Percentiles rank a stretch among this genome's conserved stretches.
Evolutionary conservation across 129 eudicot species (phyloP).

Genomic region (Escallonia herrerae): DNA sequence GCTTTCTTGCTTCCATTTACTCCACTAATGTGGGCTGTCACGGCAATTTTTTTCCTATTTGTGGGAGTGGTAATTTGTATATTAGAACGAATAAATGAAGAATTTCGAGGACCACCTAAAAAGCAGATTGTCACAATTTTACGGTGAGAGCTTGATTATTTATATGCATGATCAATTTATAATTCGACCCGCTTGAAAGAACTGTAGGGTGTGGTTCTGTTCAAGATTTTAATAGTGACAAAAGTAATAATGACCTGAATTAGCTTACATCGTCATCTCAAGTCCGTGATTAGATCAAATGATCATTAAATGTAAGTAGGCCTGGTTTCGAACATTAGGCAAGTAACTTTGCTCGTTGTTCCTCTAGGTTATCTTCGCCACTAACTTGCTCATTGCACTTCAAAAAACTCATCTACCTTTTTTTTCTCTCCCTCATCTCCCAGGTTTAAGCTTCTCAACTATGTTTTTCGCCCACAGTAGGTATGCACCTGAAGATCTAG

Average conservation of each 20-base stretch:
- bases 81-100: constrained; percentile 76
- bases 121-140: constrained; percentile 64
- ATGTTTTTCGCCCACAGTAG: constrained; percentile 87
- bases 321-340: no score
- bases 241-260: no score
- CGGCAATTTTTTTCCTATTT: constrained; percentile 47
- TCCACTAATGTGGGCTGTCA: constrained; percentile 73
- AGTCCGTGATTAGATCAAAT: no score
- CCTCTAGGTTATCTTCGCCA: no score
- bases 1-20: constrained; percentile 80
- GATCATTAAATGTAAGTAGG: no score
- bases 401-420: background rate
- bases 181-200: no score
- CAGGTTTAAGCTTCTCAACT: constrained; percentile 96
- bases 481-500: constrained; percentile 18
- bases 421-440: constrained; percentile 17
- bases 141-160: constrained; percentile 41
- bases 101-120: constrained; percentile 82
- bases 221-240: no score
- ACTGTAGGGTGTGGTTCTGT: no score
- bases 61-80: constrained; percentile 84
- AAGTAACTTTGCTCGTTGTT: no score
- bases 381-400: no score
- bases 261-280: no score
- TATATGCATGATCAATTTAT: no score